These are phyloP conservation scores for Rhodotorula diobovata DNA, from an alignment of 768 basidiomycete genomes.

Conservation along the genomic window DNA sequence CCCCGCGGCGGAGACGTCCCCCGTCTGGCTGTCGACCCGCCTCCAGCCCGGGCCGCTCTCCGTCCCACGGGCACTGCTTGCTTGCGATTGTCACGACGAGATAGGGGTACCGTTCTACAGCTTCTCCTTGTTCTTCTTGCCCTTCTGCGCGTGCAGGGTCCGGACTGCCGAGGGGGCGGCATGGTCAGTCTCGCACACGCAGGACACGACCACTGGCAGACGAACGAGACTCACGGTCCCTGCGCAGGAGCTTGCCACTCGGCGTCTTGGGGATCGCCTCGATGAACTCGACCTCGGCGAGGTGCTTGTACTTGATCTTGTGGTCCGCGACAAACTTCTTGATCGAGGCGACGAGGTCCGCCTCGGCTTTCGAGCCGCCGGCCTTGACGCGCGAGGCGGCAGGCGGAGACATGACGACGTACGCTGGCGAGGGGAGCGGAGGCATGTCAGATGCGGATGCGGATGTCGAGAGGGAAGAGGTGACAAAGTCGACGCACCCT, in stretches of 20 bases:
- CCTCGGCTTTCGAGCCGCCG: neutral
- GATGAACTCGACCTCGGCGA: slow-evolving; percentile 28
- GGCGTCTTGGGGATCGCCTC: slow-evolving; percentile 34
- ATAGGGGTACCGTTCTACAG: too few relatives aligned
- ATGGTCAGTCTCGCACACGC: too few relatives aligned
- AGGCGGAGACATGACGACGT: slow-evolving; percentile 4
- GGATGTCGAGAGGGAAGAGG: neutral
- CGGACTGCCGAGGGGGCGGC: slow-evolving; percentile 1
- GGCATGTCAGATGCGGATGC: too few relatives aligned
- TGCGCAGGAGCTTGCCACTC: slow-evolving; percentile 25
- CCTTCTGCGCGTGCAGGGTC: slow-evolving; percentile 4
- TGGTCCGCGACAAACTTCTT: slow-evolving; percentile 22
- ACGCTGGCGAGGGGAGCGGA: slow-evolving; percentile 7
- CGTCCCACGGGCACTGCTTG: too few relatives aligned
- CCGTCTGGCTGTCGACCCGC: too few relatives aligned
- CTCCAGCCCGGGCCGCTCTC: too few relatives aligned
- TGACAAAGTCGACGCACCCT: slow-evolving; percentile 9
- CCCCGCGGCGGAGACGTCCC: too few relatives aligned
- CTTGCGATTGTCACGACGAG: too few relatives aligned
- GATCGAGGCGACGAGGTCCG: neutral
- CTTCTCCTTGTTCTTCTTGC: neutral
- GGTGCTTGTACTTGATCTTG: slow-evolving; percentile 36
- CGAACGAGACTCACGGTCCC: slow-evolving; percentile 10
- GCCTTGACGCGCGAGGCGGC: neutral
- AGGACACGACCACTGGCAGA: neutral